These are phyloP conservation scores for Silene coronaria DNA, from an alignment of 179 eudicot species.

Conservation along the genomic window DNA sequence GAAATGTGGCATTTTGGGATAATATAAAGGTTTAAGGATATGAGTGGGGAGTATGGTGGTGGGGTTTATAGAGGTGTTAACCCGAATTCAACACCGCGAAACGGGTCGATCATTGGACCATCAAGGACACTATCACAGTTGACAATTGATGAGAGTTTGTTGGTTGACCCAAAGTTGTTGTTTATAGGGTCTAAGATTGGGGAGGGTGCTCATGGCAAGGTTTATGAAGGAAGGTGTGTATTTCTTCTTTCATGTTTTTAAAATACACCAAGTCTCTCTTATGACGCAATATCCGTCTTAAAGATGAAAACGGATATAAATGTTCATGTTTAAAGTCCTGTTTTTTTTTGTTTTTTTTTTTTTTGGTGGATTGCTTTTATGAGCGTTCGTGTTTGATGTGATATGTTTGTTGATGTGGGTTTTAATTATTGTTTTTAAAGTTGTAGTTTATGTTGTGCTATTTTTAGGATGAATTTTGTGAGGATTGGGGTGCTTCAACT, in stretches of 20 bases:
- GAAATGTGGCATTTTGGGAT: conserved; percentile 40
- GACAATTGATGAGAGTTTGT: conserved; percentile 60
- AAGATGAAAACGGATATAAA: too few relatives aligned
- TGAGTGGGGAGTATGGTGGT: conserved; percentile 44
- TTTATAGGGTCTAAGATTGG: conserved; percentile 89
- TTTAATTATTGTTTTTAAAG: not conserved
- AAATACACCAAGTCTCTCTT: too few relatives aligned
- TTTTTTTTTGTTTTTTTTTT: not conserved
- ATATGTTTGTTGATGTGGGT: conserved; percentile 4
- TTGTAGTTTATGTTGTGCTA: conserved; percentile 1
- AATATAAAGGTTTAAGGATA: conserved; percentile 27
- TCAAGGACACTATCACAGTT: conserved; percentile 16
- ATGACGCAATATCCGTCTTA: too few relatives aligned
- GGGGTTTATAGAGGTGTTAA: conserved; percentile 28
- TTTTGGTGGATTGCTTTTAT: too few relatives aligned
- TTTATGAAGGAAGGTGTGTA: conserved; percentile 78
- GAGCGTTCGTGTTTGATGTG: not conserved
- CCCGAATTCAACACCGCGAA: conserved; percentile 29
- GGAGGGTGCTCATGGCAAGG: conserved; percentile 97
- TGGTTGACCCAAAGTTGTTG: conserved; percentile 79
- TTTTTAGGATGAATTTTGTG: not conserved
- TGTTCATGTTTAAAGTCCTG: conserved; percentile 6
- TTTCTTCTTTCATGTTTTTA: too few relatives aligned
- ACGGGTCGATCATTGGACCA: conserved; percentile 41
- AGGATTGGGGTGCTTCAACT: conserved; percentile 5